Base-by-base conservation (phyloP, 2,329 filamentous ascomycete genomes). In the Cordyceps farinosa region DNA sequence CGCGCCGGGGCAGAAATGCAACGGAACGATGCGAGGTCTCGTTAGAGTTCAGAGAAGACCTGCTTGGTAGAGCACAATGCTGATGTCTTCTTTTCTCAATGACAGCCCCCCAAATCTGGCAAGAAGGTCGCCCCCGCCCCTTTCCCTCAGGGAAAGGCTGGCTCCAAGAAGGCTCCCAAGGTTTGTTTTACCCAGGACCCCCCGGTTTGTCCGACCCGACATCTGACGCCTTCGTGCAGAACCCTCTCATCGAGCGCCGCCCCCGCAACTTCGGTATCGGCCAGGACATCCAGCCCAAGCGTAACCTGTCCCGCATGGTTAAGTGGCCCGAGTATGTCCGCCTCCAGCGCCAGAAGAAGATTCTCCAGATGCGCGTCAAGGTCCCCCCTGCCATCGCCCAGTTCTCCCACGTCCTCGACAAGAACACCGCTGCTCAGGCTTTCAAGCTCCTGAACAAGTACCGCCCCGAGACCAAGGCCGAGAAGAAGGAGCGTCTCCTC, bases 371-470 rank as follows among this genome's bases (percentile, higher is more conserved):
- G 82, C 94, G 95, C 77, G 86, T 99, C 77, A 99, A 99, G 90
- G 95, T 99, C 68, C 95, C 95, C 68, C 95, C 96, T 77, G 90
- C 94, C 73, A 92, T 99, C 74, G 88, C 94, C 73, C 95, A 99
- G 86, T 99, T 98, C 90, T 89, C 92, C 84, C 90, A 94, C 81
- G 92, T 96, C 73, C 90, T 98, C 75, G 91, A 96, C 87, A 90
- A 91, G 83, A 96, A 96, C 87, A 91, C 94, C 71, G 96, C 96
- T 72, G 91, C 92, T 74, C 94, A 98, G 85, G 86, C 91, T 57
- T 95, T 99, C 87, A 98, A 98, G 88, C 90, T 99, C 78, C 91
- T 99, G 78, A 96, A 97, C 91, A 99, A 99, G 88, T 99, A 99
- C 90, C 92, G 94, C 75, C 95, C 95, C 72, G 95, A 99, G 88